Percentiles rank a stretch among this genome's conserved stretches.
phyloP scores from a whole-genome alignment of 75 land plant genomes.

The Gnetum montanum region DNA sequence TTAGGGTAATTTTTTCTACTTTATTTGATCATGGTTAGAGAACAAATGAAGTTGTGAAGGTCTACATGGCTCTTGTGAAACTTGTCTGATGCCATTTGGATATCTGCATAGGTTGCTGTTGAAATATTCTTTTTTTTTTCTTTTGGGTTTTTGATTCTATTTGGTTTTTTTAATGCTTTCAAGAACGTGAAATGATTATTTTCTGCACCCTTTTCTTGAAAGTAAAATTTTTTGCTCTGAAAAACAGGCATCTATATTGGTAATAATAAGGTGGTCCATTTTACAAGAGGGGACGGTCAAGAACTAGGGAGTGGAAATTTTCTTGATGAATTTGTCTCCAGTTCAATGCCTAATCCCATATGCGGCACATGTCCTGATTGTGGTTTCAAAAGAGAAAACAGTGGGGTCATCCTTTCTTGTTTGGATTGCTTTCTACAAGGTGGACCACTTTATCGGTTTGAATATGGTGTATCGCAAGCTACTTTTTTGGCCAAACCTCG shows the following conservation, averaged over 20 bases:
- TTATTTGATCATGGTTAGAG: too few relatives aligned
- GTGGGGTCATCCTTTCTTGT: slow-evolving; percentile 71
- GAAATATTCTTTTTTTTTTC: too few relatives aligned
- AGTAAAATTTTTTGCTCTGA: too few relatives aligned
- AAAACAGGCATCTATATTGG: slow-evolving; percentile 74
- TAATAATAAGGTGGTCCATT: slow-evolving; percentile 62
- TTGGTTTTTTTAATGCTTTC: too few relatives aligned
- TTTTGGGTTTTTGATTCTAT: too few relatives aligned
- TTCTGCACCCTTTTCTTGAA: too few relatives aligned
- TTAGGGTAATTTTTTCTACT: too few relatives aligned
- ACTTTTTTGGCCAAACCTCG: slow-evolving; percentile 73
- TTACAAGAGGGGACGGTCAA: slow-evolving; percentile 30
- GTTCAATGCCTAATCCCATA: background rate
- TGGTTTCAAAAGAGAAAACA: slow-evolving; percentile 51
- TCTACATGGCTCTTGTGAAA: too few relatives aligned
- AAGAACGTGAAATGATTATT: too few relatives aligned
- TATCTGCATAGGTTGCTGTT: too few relatives aligned
- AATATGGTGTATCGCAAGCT: slow-evolving; percentile 52
- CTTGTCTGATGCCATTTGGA: too few relatives aligned
- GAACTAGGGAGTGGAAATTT: slow-evolving; percentile 16
- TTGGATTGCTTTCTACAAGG: slow-evolving; percentile 61
- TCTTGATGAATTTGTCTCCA: slow-evolving; percentile 8
- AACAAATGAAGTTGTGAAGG: too few relatives aligned
- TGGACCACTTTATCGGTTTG: slow-evolving; percentile 60
- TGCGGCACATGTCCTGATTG: slow-evolving; percentile 56